These are phyloP conservation scores for Gaultheria prostrata DNA, from an alignment of 148 eudicot genomes.

Conservation along the genomic window DNA sequence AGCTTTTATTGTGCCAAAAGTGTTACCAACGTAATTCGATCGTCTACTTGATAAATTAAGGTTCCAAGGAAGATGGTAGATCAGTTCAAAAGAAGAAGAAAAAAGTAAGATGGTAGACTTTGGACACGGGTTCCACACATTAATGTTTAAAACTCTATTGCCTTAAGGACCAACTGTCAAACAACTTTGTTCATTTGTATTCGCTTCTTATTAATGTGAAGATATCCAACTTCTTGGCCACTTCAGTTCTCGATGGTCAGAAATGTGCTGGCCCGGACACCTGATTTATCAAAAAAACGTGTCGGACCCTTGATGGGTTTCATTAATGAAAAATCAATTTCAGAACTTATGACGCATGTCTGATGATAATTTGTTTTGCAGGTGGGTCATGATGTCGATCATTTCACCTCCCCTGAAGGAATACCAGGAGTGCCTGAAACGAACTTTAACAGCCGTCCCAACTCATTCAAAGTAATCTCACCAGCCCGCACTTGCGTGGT, in stretches of 20 bases:
- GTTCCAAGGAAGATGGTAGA: neutral
- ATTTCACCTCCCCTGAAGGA: slow-evolving; percentile 94
- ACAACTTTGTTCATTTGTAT: neutral
- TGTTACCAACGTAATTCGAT: neutral
- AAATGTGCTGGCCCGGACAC: neutral
- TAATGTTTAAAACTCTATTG: neutral
- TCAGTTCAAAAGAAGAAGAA: no score
- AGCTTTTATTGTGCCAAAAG: neutral
- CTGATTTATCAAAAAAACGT: neutral
- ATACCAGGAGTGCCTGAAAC: slow-evolving; percentile 94
- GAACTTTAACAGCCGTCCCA: slow-evolving; percentile 94
- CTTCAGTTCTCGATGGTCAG: neutral
- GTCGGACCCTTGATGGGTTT: neutral
- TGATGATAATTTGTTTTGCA: slow-evolving; percentile 25
- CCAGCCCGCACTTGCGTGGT: slow-evolving; percentile 96
- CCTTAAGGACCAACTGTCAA: neutral
- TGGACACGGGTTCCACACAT: neutral
- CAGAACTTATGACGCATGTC: neutral
- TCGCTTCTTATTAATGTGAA: neutral
- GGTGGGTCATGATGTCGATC: slow-evolving; percentile 91
- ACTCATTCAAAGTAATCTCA: slow-evolving; percentile 85
- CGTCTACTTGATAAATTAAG: neutral
- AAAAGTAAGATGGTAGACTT: neutral
- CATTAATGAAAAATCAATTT: neutral
- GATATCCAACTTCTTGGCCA: neutral